Evolutionary conservation across 139 green algal species (phyloP).

Genomic region (Edaphochlamys debaryana): DNA sequence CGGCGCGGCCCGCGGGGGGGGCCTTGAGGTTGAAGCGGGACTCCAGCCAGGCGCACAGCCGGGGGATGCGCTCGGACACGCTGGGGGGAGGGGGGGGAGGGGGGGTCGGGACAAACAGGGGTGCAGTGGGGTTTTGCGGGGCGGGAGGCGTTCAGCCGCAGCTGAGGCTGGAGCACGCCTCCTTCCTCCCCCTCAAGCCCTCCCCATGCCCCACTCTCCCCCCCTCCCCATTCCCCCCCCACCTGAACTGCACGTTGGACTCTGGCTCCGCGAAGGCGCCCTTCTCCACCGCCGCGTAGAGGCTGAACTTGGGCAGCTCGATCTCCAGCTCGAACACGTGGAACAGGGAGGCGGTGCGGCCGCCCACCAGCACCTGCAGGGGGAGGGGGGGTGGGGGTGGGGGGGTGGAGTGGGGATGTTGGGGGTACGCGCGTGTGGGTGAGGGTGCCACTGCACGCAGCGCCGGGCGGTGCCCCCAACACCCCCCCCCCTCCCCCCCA

Average conservation of each 20-base stretch:
- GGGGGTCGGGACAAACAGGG: no score
- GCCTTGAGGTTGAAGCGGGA: conserved; percentile 55
- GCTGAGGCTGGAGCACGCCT: no score
- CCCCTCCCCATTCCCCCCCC: no score
- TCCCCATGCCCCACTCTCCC: no score
- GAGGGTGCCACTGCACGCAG: no score
- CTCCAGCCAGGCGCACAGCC: conserved; percentile 68
- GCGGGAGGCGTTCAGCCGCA: no score
- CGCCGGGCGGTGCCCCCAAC: no score
- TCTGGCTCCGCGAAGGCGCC: conserved; percentile 32
- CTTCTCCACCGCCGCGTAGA: conserved; percentile 68
- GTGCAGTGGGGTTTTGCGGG: no score
- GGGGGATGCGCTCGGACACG: conserved; percentile 58
- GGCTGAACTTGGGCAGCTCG: conserved; percentile 78
- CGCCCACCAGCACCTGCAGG: conserved; percentile 61
- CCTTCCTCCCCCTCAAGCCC: no score
- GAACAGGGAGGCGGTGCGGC: conserved; percentile 48
- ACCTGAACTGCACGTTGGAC: conserved; percentile 62
- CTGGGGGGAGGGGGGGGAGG: not conserved
- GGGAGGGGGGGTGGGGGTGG: not conserved
- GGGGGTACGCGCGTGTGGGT: not conserved
- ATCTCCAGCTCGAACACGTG: conserved; percentile 82
- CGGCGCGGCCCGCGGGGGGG: conserved; percentile 12
- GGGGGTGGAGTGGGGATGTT: not conserved
- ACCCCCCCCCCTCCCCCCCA: not conserved